phyloP scores from a whole-genome alignment of 441 rosid genomes.

The Kokia cookei region DNA sequence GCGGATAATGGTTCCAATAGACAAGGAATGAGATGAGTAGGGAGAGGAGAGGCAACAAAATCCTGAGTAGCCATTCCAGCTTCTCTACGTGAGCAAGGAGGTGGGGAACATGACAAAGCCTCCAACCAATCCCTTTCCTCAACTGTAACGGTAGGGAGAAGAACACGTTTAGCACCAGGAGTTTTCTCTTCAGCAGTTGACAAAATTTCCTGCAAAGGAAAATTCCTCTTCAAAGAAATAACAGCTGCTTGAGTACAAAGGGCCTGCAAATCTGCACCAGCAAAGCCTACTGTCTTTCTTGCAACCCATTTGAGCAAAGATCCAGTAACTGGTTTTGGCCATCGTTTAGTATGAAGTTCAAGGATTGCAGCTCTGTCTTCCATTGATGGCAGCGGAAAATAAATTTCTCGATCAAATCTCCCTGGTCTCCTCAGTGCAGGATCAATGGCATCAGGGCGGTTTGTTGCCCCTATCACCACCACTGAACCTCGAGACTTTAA shows the following conservation, averaged over 20 bases:
- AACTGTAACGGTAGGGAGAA: conserved; percentile 76
- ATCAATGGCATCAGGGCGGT: conserved; percentile 97
- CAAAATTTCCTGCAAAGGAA: conserved; percentile 81
- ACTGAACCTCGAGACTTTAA: conserved; percentile 96
- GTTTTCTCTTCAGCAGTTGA: conserved; percentile 62
- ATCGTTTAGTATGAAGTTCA: conserved; percentile 82
- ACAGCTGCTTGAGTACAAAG: conserved; percentile 96
- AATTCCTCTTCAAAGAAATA: conserved; percentile 86
- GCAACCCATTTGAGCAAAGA: conserved; percentile 86
- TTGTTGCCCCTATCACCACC: conserved; percentile 98
- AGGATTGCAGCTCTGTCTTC: conserved; percentile 90
- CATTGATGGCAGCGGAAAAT: conserved; percentile 87
- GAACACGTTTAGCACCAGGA: conserved; percentile 46
- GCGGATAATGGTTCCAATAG: conserved; percentile 59
- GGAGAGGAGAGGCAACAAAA: conserved; percentile 76
- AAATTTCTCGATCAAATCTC: conserved; percentile 93
- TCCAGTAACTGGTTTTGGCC: conserved; percentile 95
- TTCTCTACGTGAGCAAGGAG: conserved; percentile 95
- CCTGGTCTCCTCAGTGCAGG: conserved; percentile 99
- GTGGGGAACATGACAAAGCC: conserved; percentile 84
- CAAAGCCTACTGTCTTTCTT: conserved; percentile 83
- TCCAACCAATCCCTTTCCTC: conserved; percentile 98
- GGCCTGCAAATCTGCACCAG: conserved; percentile 98
- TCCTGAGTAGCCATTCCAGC: conserved; percentile 91
- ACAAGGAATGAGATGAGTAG: conserved; percentile 73